Evolutionary conservation across 805 yeast genomes (phyloP), one percentile per base, ranked within the genome.

Genomic region (Saccharomycopsis fodiens): DNA sequence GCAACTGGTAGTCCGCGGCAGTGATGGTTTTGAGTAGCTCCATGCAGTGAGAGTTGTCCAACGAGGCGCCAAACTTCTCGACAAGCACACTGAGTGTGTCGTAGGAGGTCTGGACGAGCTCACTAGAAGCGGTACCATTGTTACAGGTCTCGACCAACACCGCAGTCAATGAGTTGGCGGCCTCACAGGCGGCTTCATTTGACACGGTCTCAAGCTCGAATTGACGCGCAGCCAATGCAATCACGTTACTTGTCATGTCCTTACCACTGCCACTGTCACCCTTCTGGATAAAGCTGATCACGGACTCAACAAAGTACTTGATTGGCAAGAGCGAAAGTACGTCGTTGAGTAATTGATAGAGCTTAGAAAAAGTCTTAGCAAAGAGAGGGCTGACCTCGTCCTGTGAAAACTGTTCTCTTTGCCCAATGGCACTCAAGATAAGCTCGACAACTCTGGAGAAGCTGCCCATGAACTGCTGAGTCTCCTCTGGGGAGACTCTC

Each of bases 311-410:
- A 59, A 85, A 89, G 53, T 78, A 74, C 51, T 72, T 72, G 52
- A 88, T 74, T 25, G 97, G 96, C 44, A 91, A 67, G 51, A 87
- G 67, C 47, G 78, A 78, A 48, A 91, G 65, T 52, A 81, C 65
- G 53, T 75, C 76, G 29, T 78, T 75, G 52, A 91, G 68, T 42
- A 85, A 62, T 22, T 68, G 70, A 58, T 78, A 77, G 44, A 81
- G 63, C 29, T 66, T 67, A 36, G 57, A 60, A 16, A 70, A 63
- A 20, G 70, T 63, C 30, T 46, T 46, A 19, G n/a, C 29, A n/a
- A 13, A 13, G 2, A 47, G 13, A 30, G 39, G 49, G 23, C 32
- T 7, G 20, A 30, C 31, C 15, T 20, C 36, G 23, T 40, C 32
- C n/a, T n/a, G n/a, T n/a, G n/a, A n/a, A n/a, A n/a, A n/a, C n/a